Base-by-base conservation (phyloP, 176 grass and related monocot genomes). In the Luzula sylvatica region DNA sequence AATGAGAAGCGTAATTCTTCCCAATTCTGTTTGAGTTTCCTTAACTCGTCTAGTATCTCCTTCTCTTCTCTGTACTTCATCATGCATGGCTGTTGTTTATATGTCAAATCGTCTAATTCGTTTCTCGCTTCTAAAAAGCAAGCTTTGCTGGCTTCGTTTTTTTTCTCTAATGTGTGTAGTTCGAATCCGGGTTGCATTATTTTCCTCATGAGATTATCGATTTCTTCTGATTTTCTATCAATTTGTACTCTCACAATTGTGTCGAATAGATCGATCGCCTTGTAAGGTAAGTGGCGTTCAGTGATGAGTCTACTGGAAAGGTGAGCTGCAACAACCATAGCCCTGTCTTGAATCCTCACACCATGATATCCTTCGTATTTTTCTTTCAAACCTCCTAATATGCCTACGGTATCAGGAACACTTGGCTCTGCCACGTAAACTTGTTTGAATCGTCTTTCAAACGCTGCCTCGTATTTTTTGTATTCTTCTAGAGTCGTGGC, bases 11-110 rank as follows among this genome's bases (percentile, higher is more conserved):
- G n/a, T 20, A 83, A 41, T 20, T 78, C 74, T 27, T 83, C 74
- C 0, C 75, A 58, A 9, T 53, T 38, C 20, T 74, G 80, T 46
- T 83, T 83, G 29, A 83, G 46, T 46, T 50, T 78, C 41, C 69
- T 65, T 42, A 86, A 67, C 58, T 80, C 81, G 53, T 86, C 81
- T n/a, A 85, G 74, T 50, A 74, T 60, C 58, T 85, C 75, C 23
- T 86, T 86, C 53, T 86, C 75, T 55, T 80, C 79, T 22, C 41
- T 28, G 26, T 86, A 75, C 59, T 75, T 86, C 81, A 80, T 86
- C 13, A 46, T 25, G 42, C 78, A 27, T 2, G 71, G 82, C 29
- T 86, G 82, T 26, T 79, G 54, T 26, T 80, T 86, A 72, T 80
- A 75, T 72, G 75, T 61, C 41, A 86, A 14, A 61, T 86, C 60